Conservation (phyloP, 2,329 filamentous ascomycete genomes). For the Elsinoe arachidis region DNA sequence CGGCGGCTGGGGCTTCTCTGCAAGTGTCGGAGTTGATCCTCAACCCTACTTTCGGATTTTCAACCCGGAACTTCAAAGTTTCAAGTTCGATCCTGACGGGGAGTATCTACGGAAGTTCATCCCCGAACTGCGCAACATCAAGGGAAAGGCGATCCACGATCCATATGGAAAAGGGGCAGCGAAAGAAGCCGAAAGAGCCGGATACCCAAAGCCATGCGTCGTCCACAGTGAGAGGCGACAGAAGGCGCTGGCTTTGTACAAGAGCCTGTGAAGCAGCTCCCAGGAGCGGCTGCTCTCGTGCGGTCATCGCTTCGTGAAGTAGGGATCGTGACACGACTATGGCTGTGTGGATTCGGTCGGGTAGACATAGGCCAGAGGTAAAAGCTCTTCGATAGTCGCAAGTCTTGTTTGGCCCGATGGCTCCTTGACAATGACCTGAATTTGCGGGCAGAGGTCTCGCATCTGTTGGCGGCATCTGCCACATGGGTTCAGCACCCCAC, state of each 20-base stretch:
- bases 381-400: not conserved
- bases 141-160: conserved; percentile 67
- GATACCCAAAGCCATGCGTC: conserved; percentile 69
- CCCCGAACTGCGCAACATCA: conserved; percentile 57
- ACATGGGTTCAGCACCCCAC: conserved; percentile 1
- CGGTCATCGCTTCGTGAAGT: no score
- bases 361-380: not conserved
- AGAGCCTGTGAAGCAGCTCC: conserved; percentile 29
- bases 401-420: not conserved
- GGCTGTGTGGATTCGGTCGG: no score
- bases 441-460: not conserved
- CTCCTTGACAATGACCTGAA: not conserved
- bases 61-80: conserved; percentile 75
- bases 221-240: conserved; percentile 62
- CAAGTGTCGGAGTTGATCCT: conserved; percentile 67
- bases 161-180: conserved; percentile 61
- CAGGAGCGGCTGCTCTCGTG: not conserved
- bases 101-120: conserved; percentile 79
- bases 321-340: no score
- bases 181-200: conserved; percentile 51
- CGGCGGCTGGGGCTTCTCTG: conserved; percentile 58
- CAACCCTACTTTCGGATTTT: conserved; percentile 90
- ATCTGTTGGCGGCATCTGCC: not conserved
- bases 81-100: no score
- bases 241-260: conserved; percentile 61